phyloP scores from a whole-genome alignment of 192 early-diverging fungal species.

The Gamsiella multidivaricata region DNA sequence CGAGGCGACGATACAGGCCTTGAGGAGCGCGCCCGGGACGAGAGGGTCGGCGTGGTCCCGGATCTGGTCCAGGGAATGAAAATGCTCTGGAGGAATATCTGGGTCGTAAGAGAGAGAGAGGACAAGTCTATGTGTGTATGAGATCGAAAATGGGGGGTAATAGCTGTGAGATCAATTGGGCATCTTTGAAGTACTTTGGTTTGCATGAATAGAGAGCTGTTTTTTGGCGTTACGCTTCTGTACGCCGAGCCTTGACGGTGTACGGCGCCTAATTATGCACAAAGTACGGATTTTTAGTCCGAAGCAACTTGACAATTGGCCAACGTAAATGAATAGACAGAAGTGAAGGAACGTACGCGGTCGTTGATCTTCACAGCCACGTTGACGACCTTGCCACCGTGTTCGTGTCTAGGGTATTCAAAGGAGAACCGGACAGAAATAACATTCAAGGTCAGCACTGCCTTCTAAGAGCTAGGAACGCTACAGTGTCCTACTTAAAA shows the following conservation, averaged over 20 bases:
- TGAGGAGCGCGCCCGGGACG: slow-evolving; percentile 38
- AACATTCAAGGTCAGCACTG: neutral
- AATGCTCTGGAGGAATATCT: slow-evolving; percentile 16
- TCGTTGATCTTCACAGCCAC: slow-evolving; percentile 42
- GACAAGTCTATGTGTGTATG: slow-evolving; percentile 5
- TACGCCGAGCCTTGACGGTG: neutral
- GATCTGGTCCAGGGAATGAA: slow-evolving; percentile 32
- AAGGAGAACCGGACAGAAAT: neutral
- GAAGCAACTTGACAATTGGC: too few species aligned
- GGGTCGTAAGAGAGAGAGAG: slow-evolving; percentile 32
- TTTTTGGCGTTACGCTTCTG: neutral
- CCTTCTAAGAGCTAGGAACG: neutral
- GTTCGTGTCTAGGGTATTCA: slow-evolving; percentile 52
- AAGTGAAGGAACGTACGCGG: slow-evolving; percentile 4
- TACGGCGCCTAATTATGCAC: neutral
- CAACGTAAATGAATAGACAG: neutral
- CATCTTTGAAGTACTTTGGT: neutral
- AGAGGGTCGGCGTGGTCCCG: slow-evolving; percentile 44
- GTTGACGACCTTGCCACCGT: slow-evolving; percentile 52
- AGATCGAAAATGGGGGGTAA: neutral
- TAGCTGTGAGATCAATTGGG: too few species aligned
- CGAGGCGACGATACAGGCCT: slow-evolving; percentile 44
- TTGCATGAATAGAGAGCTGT: neutral
- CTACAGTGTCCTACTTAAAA: too few species aligned
- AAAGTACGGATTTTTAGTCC: neutral